A percentile compares a stretch with the other conserved stretches of the same genome.
phyloP scores from a whole-genome alignment of 208 protist genomes.

The Acanthamoeba culbertsoni region DNA sequence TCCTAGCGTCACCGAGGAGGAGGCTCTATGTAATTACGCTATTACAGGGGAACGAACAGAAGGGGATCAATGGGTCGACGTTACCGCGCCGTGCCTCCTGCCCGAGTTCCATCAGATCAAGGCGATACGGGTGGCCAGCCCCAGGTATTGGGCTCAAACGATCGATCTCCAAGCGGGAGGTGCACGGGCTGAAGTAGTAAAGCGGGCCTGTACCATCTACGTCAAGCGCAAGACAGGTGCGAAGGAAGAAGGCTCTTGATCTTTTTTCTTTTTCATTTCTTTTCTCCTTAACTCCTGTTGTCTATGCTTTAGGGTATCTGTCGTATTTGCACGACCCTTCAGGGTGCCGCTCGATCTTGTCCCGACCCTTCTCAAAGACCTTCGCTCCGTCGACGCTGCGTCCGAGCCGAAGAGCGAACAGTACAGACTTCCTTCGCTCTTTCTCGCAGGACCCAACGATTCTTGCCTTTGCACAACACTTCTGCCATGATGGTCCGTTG shows the following conservation, averaged over 20 bases:
- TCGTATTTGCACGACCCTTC: slow-evolving; percentile 64
- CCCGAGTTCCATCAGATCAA: slow-evolving; percentile 61
- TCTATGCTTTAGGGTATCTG: neutral
- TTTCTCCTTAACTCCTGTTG: neutral
- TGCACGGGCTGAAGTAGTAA: neutral
- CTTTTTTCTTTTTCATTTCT: neutral
- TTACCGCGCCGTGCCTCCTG: slow-evolving; percentile 66
- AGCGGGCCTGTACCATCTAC: slow-evolving; percentile 23
- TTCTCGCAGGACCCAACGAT: slow-evolving; percentile 68
- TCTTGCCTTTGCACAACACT: slow-evolving; percentile 67
- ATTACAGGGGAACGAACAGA: neutral
- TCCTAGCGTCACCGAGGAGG: neutral
- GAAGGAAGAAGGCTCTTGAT: too few relatives aligned
- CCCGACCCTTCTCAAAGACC: neutral
- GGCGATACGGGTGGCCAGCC: slow-evolving; percentile 57
- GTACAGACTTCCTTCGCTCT: slow-evolving; percentile 36
- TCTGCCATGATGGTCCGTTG: neutral
- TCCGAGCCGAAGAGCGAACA: neutral
- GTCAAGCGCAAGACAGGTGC: slow-evolving; percentile 64
- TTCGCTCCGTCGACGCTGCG: neutral
- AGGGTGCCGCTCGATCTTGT: slow-evolving; percentile 48
- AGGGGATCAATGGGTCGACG: neutral
- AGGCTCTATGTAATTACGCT: neutral
- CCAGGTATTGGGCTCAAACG: slow-evolving; percentile 61
- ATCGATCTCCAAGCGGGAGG: neutral